These are phyloP conservation scores for Collybiopsis luxurians DNA, from an alignment of 768 basidiomycete species.

Conservation along the genomic window DNA sequence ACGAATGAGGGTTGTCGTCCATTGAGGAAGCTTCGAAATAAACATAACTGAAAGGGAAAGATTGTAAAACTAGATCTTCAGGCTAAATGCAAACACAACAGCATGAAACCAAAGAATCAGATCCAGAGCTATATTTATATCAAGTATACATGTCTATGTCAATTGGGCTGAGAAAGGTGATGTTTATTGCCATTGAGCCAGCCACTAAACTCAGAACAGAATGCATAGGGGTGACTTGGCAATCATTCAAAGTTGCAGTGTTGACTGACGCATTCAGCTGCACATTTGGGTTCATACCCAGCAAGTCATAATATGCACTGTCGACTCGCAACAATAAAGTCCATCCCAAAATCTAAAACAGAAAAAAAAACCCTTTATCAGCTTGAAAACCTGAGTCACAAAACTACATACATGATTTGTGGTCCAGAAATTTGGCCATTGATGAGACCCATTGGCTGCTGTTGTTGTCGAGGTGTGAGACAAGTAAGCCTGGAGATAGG, in stretches of 20 bases:
- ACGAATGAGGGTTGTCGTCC: conserved; percentile 35
- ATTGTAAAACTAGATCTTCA: conserved; percentile 44
- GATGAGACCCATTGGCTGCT: no score
- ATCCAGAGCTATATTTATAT: no score
- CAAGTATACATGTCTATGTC: conserved; percentile 4
- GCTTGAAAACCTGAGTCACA: background rate
- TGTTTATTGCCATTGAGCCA: conserved; percentile 9
- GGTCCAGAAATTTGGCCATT: conserved; percentile 10
- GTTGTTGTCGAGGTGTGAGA: background rate
- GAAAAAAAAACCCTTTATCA: no score
- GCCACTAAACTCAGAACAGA: conserved; percentile 7
- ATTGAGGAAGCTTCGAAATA: conserved; percentile 32
- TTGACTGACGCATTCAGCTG: background rate
- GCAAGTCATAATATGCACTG: conserved; percentile 7
- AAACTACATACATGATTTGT: background rate
- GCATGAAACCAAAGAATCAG: background rate
- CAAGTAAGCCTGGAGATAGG: conserved; percentile 46
- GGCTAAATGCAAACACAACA: conserved; percentile 34
- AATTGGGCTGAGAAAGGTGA: conserved; percentile 15
- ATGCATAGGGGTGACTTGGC: conserved; percentile 12
- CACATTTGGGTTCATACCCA: conserved; percentile 8
- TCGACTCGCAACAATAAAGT: conserved; percentile 12
- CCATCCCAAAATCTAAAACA: conserved; percentile 14
- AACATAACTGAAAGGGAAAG: conserved; percentile 53
- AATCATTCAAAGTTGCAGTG: conserved; percentile 1